Percentiles rank a stretch among this genome's conserved stretches.
Conservation (phyloP, 108 stramenopile species). For the Skeletonema tropicum region DNA sequence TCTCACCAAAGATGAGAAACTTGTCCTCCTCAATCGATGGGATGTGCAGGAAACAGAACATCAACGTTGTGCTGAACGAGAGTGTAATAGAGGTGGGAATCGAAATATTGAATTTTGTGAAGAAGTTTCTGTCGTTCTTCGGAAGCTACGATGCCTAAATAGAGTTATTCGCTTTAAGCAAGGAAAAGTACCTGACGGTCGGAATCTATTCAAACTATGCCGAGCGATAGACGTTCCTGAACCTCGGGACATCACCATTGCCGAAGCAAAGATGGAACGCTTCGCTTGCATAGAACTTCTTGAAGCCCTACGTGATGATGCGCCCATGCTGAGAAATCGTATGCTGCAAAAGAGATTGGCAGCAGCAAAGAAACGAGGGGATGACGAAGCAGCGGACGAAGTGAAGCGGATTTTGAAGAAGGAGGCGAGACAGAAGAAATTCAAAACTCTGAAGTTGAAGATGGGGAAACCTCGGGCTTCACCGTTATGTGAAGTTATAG, state of each 20-base stretch:
- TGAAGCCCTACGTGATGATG: neutral
- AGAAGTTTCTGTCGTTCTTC: neutral
- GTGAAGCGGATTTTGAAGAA: neutral
- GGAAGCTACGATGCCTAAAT: neutral
- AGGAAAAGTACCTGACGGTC: constrained; percentile 12
- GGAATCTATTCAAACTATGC: neutral
- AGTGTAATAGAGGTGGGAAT: neutral
- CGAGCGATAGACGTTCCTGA: neutral
- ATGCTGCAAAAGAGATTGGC: neutral
- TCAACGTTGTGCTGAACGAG: neutral
- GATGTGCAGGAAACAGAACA: neutral
- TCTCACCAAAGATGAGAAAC: neutral
- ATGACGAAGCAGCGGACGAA: neutral
- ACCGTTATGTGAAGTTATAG: neutral
- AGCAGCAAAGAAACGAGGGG: neutral
- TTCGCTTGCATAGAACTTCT: neutral
- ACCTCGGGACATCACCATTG: neutral
- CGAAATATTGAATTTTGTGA: neutral
- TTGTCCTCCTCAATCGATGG: neutral
- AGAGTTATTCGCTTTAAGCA: neutral
- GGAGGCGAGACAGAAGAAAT: neutral
- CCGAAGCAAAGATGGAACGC: neutral
- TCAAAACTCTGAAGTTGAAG: neutral
- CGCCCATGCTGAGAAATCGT: neutral
- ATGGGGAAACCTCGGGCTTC: neutral